Percentiles rank a stretch among this genome's conserved stretches.
Conservation (phyloP, 2,329 filamentous ascomycete genomes). For the Microcera coccophila region DNA sequence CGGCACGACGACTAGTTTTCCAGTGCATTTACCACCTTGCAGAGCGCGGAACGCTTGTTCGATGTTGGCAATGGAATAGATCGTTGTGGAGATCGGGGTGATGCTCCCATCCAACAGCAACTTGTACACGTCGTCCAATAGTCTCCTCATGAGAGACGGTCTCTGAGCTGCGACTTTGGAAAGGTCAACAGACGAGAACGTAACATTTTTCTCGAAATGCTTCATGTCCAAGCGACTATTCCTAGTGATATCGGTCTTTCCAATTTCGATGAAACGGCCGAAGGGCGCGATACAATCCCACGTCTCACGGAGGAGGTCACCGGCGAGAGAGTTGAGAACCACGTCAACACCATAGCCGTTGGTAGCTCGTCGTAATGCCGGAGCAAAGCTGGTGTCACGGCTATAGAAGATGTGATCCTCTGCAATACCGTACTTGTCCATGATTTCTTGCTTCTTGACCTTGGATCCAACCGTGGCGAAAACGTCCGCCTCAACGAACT, state of each 20-base stretch:
- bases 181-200: constrained; percentile 18
- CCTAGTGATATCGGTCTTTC: constrained; percentile 27
- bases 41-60: constrained; percentile 1
- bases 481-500: constrained; percentile 24
- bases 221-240: constrained; percentile 9
- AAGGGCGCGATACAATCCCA: constrained; percentile 34
- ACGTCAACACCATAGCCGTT: constrained; percentile 32
- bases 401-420: constrained; percentile 32
- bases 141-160: constrained; percentile 37
- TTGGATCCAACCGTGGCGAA: constrained; percentile 18
- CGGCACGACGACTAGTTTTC: constrained; percentile 6
- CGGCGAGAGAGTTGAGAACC: constrained; percentile 32
- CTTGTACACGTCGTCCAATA: constrained; percentile 36
- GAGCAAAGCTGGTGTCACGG: constrained; percentile 23
- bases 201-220: constrained; percentile 15
- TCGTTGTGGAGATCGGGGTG: constrained; percentile 32
- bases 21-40: constrained; percentile 6
- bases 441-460: constrained; percentile 30
- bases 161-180: constrained; percentile 40
- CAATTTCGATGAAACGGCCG: constrained; percentile 37
- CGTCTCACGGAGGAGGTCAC: constrained; percentile 28
- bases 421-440: constrained; percentile 25
- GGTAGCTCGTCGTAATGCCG: constrained; percentile 25
- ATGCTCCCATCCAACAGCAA: constrained; percentile 34
- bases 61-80: constrained; percentile 15